Evolutionary conservation across 805 yeast genomes (phyloP).

Genomic region (Candida pseudofarinosa): DNA sequence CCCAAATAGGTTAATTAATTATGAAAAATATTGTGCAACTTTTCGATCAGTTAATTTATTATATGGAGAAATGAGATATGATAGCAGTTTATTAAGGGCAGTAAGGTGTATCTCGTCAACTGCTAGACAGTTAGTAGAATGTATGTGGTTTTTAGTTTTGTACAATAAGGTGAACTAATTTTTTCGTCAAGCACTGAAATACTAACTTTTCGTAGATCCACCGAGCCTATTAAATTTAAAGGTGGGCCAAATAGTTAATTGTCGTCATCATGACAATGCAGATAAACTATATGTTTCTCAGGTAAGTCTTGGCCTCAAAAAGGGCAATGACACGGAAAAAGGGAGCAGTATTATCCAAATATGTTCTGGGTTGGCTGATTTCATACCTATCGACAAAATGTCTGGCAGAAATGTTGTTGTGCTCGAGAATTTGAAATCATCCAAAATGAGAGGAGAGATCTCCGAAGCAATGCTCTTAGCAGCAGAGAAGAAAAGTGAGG

Average conservation of each 20-base stretch:
- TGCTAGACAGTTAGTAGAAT: background rate
- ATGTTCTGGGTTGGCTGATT: constrained; percentile 56
- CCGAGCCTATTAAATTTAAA: constrained; percentile 23
- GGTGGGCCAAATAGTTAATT: constrained; percentile 47
- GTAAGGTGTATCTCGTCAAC: background rate
- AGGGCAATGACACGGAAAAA: constrained; percentile 7
- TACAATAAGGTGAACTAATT: too few species aligned
- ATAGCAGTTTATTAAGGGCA: background rate
- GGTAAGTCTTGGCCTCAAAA: constrained; percentile 27
- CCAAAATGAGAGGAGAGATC: constrained; percentile 57
- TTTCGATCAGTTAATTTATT: too few species aligned
- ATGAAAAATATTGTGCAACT: too few species aligned
- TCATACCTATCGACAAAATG: constrained; percentile 37
- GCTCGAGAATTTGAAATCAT: constrained; percentile 54
- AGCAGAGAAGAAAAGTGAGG: constrained; percentile 30
- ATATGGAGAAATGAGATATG: background rate
- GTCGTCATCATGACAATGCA: constrained; percentile 52
- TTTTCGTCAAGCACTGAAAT: too few species aligned
- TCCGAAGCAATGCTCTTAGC: constrained; percentile 69
- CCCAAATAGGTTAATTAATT: constrained; percentile 16
- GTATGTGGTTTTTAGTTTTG: constrained; percentile 3
- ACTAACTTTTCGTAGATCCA: constrained; percentile 6
- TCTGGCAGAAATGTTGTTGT: constrained; percentile 44
- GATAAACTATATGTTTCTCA: constrained; percentile 57
- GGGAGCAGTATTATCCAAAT: constrained; percentile 33